phyloP scores from a whole-genome alignment of 225 moss, liverwort and hornwort genomes.

The Polytrichum formosum region DNA sequence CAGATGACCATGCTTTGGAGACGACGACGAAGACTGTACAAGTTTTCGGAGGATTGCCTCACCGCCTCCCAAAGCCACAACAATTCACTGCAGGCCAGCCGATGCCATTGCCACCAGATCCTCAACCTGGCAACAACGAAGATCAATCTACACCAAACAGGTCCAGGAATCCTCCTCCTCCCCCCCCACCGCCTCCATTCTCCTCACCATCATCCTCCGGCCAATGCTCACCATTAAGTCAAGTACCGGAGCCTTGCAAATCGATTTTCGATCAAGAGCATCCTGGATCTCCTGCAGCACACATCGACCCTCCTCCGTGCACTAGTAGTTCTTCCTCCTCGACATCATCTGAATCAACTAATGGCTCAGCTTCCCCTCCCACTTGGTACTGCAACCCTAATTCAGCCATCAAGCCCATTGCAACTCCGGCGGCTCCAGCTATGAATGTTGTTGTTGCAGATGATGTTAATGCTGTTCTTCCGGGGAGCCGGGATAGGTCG shows the following conservation, averaged over 20 bases:
- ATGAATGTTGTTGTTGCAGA: too few species aligned
- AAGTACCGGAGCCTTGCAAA: slow-evolving; percentile 5
- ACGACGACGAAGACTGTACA: slow-evolving; percentile 5
- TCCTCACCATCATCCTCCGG: slow-evolving; percentile 25
- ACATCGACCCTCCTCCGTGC: slow-evolving; percentile 14
- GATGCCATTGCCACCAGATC: slow-evolving; percentile 1
- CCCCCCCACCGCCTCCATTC: slow-evolving; percentile 24
- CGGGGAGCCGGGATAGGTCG: too few species aligned
- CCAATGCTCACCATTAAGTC: slow-evolving; percentile 17
- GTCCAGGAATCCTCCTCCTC: background rate
- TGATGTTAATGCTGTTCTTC: too few species aligned
- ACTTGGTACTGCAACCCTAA: too few species aligned
- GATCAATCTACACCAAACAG: too few species aligned
- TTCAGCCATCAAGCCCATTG: too few species aligned
- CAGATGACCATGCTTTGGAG: background rate
- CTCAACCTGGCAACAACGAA: too few species aligned
- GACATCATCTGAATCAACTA: slow-evolving; percentile 6
- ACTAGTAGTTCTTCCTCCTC: slow-evolving; percentile 3
- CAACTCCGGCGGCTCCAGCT: too few species aligned
- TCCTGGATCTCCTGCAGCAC: slow-evolving; percentile 18
- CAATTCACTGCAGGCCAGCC: background rate
- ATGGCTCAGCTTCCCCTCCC: too few species aligned
- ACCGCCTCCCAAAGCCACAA: slow-evolving; percentile 33
- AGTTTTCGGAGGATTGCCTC: slow-evolving; percentile 37
- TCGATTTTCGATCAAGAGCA: slow-evolving; percentile 18